Evolutionary conservation across 148 eudicot species (phyloP), one percentile per base, ranked within the genome.

Genomic region (Cornus controversa): DNA sequence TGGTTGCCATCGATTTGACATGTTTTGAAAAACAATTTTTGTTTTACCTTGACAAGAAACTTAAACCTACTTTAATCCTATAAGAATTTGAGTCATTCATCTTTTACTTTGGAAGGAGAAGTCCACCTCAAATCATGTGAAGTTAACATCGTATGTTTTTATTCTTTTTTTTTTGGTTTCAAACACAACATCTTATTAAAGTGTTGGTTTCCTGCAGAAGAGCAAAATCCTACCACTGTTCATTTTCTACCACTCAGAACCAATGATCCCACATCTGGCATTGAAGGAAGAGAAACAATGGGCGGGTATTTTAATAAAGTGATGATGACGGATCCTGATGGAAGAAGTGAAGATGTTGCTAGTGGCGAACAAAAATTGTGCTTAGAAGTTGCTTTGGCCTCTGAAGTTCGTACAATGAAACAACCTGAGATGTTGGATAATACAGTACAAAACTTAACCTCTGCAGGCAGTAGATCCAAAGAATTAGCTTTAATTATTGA

Each of bases 191-290:
- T 62, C 47, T 42, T 16, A 22, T 2, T 7, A 31, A 64, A 66
- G 13, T 4, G 24, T 31, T 66, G 29, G 36, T 45, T 34, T 70
- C 31, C 70, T 77, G 78, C 70, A 80, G 86, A 70, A 69, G 23
- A 0, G 23, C 34, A 63, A 73, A 18, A 47, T 69, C 62, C 20
- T 20, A 79, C 29, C 62, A 69, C 57, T n/a, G 25, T 24, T 25
- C 79, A 76, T 25, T 70, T 71, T 70, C 36, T 71, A 5, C 50
- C 67, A 1, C 66, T 70, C 45, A 66, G 25, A 67, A 40, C 70
- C 36, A 36, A 36, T 73, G 75, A 66, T 13, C 64, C 66, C 77
- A 20, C 34, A 28, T 67, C 53, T 69, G 58, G 40, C 57, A 34
- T 3, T 1, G 40, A 24, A 72, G 36, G 70, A 34, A 66, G 64